Base-by-base conservation (phyloP, 169 alveolate genomes). In the Cryptosporidium meleagridis region DNA sequence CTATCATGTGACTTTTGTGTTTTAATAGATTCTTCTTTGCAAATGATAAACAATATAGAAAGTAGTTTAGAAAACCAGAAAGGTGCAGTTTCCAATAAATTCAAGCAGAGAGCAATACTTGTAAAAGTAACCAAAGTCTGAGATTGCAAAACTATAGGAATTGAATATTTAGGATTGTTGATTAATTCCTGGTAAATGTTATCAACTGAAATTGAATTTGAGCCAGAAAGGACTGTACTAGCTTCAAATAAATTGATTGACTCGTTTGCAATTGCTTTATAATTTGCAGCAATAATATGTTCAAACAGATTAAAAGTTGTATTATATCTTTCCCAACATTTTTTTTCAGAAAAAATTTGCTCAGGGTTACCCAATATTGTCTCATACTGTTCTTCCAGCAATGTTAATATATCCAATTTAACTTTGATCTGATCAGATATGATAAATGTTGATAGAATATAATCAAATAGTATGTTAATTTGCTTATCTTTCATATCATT, bases 51-150 rank as follows among this genome's bases (percentile, higher is more conserved):
- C 31, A 80, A 65, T 26, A 62, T 80, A n/a, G 75, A 59, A 29
- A 80, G 29, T 16, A 80, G 59, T 37, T 65, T 80, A n/a, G 89
- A 80, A 26, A 80, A 80, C 89, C 89, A 80, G 62, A 44, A 80
- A 26, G 89, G 89, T 21, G 45, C 67, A 45, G 62, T 23, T 62
- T 59, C 73, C 35, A 44, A 31, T 39, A 80, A 45, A 45, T 80
- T 65, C 29, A 59, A 3, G 14, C 67, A 61, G 29, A 80, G 18
- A 23, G 75, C 26, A 44, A 80, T 58, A 44, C 69, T 62, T 62
- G 89, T 80, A n/a, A 80, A 80, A 26, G 89, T 41, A 35, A 80
- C 45, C 29, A 80, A 41, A 33, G 67, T 48, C 48, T 80, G 89
- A 62, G 89, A 80, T 29, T 80, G 89, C 1, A 80, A 8, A 6